Percentiles rank a stretch among this genome's conserved stretches.
Conservation (phyloP, 257 asterid species). For the Solanum lignicaule region DNA sequence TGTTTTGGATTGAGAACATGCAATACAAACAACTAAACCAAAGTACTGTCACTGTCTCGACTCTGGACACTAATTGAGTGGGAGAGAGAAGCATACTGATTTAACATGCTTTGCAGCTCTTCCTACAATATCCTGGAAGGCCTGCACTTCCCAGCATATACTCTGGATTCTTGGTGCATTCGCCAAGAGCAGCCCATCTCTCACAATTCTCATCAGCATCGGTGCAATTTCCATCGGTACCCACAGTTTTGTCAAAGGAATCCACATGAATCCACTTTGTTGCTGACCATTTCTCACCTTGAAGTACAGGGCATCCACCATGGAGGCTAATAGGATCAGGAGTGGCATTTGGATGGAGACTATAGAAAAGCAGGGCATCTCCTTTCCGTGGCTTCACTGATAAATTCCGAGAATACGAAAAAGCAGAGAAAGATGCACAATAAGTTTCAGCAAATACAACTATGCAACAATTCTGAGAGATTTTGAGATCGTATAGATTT, state of each 20-base stretch:
- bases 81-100: not conserved
- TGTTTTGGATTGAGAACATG: not conserved
- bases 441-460: not conserved
- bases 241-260: conserved; percentile 52
- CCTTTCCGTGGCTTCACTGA: conserved; percentile 92
- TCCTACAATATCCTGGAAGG: conserved; percentile 74
- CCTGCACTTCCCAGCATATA: conserved; percentile 80
- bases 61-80: not conserved
- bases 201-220: conserved; percentile 58
- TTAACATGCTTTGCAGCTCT: conserved; percentile 80
- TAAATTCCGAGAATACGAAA: not conserved
- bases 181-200: conserved; percentile 92
- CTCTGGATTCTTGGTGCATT: conserved; percentile 81
- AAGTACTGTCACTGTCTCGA: not conserved
- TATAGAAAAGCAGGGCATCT: conserved; percentile 83
- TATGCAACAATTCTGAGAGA: not conserved
- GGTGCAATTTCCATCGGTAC: conserved; percentile 35
- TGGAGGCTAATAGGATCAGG: conserved; percentile 79
- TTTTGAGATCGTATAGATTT: conserved; percentile 4
- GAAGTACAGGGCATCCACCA: conserved; percentile 87
- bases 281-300: conserved; percentile 98
- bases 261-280: conserved; percentile 96
- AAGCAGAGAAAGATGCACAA: not conserved
- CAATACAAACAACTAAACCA: not conserved
- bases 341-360: conserved; percentile 60